A percentile compares a stretch with the other conserved stretches of the same genome.
phyloP scores from a whole-genome alignment of 2,329 filamentous ascomycete genomes.

The Colletotrichum sp. region DNA sequence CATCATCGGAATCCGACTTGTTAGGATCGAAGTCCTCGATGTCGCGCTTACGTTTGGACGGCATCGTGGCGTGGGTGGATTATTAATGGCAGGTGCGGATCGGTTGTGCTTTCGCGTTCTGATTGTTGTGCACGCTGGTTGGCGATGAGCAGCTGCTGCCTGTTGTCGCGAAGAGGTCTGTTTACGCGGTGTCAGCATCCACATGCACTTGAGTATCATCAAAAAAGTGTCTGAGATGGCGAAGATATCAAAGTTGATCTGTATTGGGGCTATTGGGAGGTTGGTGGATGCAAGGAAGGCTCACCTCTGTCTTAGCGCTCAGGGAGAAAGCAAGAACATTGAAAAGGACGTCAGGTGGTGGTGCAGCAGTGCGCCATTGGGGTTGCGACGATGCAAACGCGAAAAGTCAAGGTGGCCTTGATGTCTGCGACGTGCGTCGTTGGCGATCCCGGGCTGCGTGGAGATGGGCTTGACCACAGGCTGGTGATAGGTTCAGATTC shows the following conservation, averaged over 20 bases:
- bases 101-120: background rate
- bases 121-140: background rate
- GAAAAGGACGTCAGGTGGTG: conserved; percentile 7
- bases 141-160: background rate
- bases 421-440: background rate
- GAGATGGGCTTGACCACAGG: background rate
- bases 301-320: conserved; percentile 6
- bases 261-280: background rate
- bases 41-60: conserved; percentile 62
- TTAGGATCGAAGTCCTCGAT: conserved; percentile 68
- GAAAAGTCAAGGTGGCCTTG: background rate
- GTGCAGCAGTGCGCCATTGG: conserved; percentile 5
- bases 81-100: background rate
- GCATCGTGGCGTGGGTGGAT: conserved; percentile 34
- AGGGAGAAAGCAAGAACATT: conserved; percentile 16
- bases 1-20: conserved; percentile 69
- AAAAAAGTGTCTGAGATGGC: background rate
- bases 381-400: background rate
- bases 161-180: background rate
- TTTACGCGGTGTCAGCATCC: background rate
- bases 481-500: conserved; percentile 7
- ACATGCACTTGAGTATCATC: background rate
- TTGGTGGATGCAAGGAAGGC: background rate
- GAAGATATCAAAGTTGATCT: background rate
- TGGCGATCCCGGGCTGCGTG: background rate